These are phyloP conservation scores for Flaveria linearis DNA, from an alignment of 129 eudicot species.

Conservation along the genomic window DNA sequence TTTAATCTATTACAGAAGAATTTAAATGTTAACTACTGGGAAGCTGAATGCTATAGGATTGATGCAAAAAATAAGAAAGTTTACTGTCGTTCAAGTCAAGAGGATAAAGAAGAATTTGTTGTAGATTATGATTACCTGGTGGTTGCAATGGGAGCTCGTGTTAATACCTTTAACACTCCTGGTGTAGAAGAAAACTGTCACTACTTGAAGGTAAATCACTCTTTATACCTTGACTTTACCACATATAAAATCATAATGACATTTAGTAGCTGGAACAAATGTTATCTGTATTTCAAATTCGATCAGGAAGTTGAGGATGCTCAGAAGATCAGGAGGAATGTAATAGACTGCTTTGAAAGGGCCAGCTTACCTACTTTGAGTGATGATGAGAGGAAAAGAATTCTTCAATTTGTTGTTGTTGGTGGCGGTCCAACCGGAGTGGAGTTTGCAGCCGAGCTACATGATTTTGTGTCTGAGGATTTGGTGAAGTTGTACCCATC, in stretches of 20 bases:
- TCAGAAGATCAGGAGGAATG: conserved; percentile 73
- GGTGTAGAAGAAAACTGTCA: conserved; percentile 85
- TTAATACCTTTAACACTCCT: conserved; percentile 86
- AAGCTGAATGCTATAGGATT: conserved; percentile 86
- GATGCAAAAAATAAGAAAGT: conserved; percentile 80
- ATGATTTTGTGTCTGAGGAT: conserved; percentile 83
- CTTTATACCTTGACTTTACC: neutral
- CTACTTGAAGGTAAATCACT: conserved; percentile 69
- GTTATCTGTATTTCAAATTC: conserved; percentile 7
- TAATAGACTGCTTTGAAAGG: conserved; percentile 80
- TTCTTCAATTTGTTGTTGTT: conserved; percentile 84
- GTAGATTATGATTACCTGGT: conserved; percentile 88
- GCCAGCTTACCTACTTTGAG: conserved; percentile 72
- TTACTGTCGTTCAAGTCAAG: conserved; percentile 57
- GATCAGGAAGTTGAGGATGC: conserved; percentile 94
- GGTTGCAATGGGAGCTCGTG: conserved; percentile 80
- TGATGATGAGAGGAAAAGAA: conserved; percentile 71
- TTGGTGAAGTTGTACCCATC: conserved; percentile 70
- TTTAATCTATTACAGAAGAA: conserved; percentile 55
- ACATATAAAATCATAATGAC: neutral
- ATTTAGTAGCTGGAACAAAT: neutral
- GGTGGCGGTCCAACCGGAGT: conserved; percentile 98
- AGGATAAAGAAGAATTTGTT: conserved; percentile 57
- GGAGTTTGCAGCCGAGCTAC: conserved; percentile 94
- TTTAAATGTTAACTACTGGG: conserved; percentile 61